Conservation (phyloP, 2,329 filamentous ascomycete species). For the Ophiostoma fasciatum region DNA sequence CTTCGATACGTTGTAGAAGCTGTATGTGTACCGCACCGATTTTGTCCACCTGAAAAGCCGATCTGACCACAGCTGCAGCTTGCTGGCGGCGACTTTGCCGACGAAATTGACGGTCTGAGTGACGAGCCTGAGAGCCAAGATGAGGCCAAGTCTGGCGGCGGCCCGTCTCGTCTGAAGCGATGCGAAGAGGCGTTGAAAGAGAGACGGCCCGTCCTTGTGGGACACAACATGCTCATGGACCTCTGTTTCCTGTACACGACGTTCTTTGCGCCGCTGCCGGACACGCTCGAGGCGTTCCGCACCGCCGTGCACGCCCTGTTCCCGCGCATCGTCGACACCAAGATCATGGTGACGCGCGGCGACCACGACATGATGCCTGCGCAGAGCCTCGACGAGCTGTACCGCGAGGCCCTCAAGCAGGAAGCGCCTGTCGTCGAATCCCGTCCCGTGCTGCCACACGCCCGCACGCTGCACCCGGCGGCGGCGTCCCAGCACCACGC, state of each 20-base stretch:
- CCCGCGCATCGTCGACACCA: conserved; percentile 44
- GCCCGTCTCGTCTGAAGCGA: conserved; percentile 7
- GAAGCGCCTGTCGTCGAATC: too few species aligned
- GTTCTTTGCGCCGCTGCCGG: conserved; percentile 44
- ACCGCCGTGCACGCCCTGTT: conserved; percentile 30
- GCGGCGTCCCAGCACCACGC: conserved; percentile 31
- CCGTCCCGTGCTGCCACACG: too few species aligned
- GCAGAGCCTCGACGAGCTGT: conserved; percentile 10
- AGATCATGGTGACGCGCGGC: conserved; percentile 59
- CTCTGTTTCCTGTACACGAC: conserved; percentile 47
- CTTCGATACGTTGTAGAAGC: conserved; percentile 20
- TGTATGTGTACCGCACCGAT: too few species aligned
- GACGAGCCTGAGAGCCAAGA: too few species aligned
- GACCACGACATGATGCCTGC: conserved; percentile 57
- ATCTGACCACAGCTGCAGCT: too few species aligned
- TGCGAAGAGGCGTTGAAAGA: conserved; percentile 17
- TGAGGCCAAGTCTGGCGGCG: too few species aligned
- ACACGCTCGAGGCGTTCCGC: conserved; percentile 37
- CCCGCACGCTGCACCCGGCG: too few species aligned
- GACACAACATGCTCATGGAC: conserved; percentile 52
- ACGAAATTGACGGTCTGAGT: too few species aligned
- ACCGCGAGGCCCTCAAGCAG: not conserved
- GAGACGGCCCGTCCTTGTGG: conserved; percentile 32
- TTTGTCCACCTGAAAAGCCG: too few species aligned
- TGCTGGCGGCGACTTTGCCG: conserved; percentile 16